These are phyloP conservation scores for Rehmannia glutinosa DNA, from an alignment of 257 asterid species.

Conservation along the genomic window DNA sequence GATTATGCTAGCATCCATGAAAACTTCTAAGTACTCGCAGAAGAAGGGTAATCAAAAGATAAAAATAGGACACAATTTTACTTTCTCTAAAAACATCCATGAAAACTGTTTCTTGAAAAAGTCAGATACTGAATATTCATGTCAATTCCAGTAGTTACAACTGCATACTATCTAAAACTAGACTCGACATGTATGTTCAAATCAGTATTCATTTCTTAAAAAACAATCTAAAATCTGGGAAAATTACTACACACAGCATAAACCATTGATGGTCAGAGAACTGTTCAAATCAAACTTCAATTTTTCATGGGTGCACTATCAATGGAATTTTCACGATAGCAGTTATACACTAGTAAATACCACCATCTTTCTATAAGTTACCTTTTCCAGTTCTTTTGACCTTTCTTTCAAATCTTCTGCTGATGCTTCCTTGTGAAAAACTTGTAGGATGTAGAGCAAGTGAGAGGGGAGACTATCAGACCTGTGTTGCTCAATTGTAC, in stretches of 20 bases:
- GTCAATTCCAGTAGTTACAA: neutral
- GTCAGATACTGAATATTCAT: neutral
- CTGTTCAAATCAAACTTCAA: neutral
- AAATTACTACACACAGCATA: neutral
- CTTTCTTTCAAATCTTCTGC: neutral
- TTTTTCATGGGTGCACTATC: no score
- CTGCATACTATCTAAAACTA: neutral
- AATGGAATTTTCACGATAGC: no score
- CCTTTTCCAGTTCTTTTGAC: neutral
- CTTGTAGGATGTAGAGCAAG: neutral
- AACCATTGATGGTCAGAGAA: no score
- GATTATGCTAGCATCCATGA: no score
- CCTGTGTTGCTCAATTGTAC: neutral
- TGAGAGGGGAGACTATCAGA: neutral
- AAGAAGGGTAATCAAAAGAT: no score
- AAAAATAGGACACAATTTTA: no score
- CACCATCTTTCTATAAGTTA: neutral
- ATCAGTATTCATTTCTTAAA: neutral
- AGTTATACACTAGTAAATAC: no score
- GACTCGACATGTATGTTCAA: neutral
- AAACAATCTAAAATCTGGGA: no score
- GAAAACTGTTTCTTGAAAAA: neutral
- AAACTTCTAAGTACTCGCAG: no score
- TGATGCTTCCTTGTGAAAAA: neutral
- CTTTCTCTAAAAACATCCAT: no score